phyloP scores from a whole-genome alignment of 73 alveolate species.

The Blepharisma japonicum region DNA sequence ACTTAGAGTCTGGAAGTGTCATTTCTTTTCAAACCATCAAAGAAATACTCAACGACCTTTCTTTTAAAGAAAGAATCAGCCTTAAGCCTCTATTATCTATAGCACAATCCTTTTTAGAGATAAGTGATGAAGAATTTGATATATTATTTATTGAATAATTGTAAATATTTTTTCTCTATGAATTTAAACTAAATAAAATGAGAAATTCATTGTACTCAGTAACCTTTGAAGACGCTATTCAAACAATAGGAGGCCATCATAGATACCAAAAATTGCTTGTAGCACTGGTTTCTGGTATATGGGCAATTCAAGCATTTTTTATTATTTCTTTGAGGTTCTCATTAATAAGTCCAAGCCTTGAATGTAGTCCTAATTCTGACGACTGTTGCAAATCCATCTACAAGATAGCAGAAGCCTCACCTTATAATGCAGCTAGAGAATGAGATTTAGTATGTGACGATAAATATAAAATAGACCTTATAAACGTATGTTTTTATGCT shows the following conservation, averaged over 20 bases:
- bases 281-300: conserved; percentile 3
- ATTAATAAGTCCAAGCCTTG: background rate
- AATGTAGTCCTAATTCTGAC: background rate
- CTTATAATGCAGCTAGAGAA: background rate
- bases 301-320: conserved; percentile 18
- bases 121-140: too few species aligned
- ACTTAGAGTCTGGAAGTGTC: background rate
- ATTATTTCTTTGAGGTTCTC: background rate
- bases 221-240: conserved; percentile 17
- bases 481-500: background rate
- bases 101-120: too few species aligned
- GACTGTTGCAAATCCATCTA: too few species aligned
- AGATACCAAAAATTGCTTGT: background rate
- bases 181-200: background rate
- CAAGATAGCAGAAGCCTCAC: too few species aligned
- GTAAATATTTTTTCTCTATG: too few species aligned
- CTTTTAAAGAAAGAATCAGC: too few species aligned
- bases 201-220: conserved; percentile 32
- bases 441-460: background rate
- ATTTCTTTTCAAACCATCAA: too few species aligned
- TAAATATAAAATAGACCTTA: conserved; percentile 1
- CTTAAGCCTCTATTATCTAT: too few species aligned
- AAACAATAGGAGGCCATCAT: conserved; percentile 27
- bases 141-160: too few species aligned
- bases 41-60: too few species aligned